Conservation (phyloP, 495 filamentous ascomycete species). For the Lichenothelia convexa region DNA sequence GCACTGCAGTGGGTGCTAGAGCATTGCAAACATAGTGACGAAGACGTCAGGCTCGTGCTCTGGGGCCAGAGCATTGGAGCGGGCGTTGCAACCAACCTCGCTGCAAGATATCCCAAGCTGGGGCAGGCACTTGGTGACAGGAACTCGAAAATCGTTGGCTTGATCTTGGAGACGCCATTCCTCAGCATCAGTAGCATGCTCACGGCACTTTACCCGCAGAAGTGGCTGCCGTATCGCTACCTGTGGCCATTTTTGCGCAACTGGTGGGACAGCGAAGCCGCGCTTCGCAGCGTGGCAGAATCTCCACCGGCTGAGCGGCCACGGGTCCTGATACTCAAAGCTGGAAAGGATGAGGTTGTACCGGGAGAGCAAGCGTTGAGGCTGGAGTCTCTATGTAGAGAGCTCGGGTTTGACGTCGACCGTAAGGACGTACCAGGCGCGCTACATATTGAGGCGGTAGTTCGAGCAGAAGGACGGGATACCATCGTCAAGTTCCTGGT, state of each 20-base stretch:
- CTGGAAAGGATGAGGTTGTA: constrained; percentile 50
- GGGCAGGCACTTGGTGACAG: constrained; percentile 7
- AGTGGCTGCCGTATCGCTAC: constrained; percentile 63
- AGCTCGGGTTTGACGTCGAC: constrained; percentile 18
- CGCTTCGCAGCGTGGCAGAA: constrained; percentile 18
- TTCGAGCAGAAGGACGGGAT: constrained; percentile 24
- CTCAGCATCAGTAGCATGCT: constrained; percentile 57
- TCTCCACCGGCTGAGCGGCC: constrained; percentile 8
- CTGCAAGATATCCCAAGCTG: constrained; percentile 29
- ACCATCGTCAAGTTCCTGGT: constrained; percentile 23
- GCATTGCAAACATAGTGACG: not conserved
- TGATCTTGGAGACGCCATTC: constrained; percentile 66
- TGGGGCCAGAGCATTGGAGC: constrained; percentile 71
- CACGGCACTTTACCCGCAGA: constrained; percentile 55
- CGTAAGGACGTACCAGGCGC: constrained; percentile 26
- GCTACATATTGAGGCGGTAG: constrained; percentile 33
- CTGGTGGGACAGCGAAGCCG: constrained; percentile 29
- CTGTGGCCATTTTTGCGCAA: constrained; percentile 35
- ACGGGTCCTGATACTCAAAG: constrained; percentile 42
- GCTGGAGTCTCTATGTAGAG: constrained; percentile 23
- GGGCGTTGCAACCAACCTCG: constrained; percentile 32
- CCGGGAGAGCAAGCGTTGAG: constrained; percentile 35
- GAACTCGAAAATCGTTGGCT: constrained; percentile 2
- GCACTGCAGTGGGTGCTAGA: constrained; percentile 2
- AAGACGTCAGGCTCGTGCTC: constrained; percentile 29